These are phyloP conservation scores for Chlorella sp. DNA, from an alignment of 139 green algal species.

Conservation along the genomic window DNA sequence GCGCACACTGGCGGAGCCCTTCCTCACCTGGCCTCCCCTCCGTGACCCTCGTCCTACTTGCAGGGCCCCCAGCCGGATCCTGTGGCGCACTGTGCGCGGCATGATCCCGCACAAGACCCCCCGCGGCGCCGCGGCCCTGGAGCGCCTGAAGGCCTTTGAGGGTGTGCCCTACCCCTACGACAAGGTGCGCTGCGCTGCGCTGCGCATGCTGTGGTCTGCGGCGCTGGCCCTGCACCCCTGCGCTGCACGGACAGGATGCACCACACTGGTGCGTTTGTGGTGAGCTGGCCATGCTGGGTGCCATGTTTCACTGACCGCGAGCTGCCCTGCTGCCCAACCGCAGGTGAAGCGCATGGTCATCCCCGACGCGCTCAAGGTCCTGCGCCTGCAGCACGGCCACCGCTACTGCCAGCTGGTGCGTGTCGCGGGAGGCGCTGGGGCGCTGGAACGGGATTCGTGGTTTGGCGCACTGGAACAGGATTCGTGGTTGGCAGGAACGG, in stretches of 20 bases:
- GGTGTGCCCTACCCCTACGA: constrained; percentile 83
- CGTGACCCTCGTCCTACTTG: background rate
- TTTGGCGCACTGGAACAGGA: too few species aligned
- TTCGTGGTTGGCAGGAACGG: too few species aligned
- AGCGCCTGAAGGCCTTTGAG: constrained; percentile 97
- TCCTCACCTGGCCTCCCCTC: too few species aligned
- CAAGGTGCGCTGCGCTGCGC: constrained; percentile 8
- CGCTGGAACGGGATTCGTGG: too few species aligned
- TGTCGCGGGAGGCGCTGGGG: too few species aligned
- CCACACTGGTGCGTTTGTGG: too few species aligned
- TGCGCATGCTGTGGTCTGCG: background rate
- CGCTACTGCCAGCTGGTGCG: constrained; percentile 85
- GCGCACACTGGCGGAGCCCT: too few species aligned
- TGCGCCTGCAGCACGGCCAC: constrained; percentile 94
- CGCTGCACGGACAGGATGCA: too few species aligned
- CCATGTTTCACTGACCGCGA: too few species aligned
- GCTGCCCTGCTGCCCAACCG: constrained; percentile 66
- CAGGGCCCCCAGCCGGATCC: constrained; percentile 89
- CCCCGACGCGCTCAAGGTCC: constrained; percentile 96
- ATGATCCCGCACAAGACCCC: constrained; percentile 99
- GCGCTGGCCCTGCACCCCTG: background rate
- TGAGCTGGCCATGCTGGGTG: too few species aligned
- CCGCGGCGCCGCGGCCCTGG: constrained; percentile 92
- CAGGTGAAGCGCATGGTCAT: constrained; percentile 97
- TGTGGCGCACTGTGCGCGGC: constrained; percentile 94